These are phyloP conservation scores for Hirsutella thompsonii DNA, from an alignment of 2,329 filamentous ascomycete genomes.

Conservation along the genomic window DNA sequence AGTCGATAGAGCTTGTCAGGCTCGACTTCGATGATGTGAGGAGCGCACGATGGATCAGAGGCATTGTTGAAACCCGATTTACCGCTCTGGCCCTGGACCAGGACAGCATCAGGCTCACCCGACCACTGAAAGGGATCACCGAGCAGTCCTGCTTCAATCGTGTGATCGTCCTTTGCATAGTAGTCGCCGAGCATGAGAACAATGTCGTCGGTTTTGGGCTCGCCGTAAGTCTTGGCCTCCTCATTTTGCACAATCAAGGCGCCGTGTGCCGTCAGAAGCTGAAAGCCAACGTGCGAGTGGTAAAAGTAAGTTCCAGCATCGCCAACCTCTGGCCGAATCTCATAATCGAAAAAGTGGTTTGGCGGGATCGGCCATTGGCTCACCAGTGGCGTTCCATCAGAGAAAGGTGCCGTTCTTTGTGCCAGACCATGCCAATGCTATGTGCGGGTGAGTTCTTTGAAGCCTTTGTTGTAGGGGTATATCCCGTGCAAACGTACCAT, in stretches of 20 bases:
- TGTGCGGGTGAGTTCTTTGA: neutral
- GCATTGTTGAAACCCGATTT: neutral
- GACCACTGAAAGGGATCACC: constrained; percentile 40
- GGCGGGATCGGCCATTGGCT: constrained; percentile 55
- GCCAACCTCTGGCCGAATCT: constrained; percentile 36
- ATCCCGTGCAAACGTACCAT: constrained; percentile 24
- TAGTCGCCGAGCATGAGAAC: constrained; percentile 42
- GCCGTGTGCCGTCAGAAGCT: constrained; percentile 43
- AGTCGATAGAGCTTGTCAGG: constrained; percentile 48
- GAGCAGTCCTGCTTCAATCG: constrained; percentile 35
- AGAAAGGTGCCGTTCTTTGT: constrained; percentile 45
- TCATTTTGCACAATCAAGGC: constrained; percentile 45
- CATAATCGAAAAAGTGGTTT: constrained; percentile 52
- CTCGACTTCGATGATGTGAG: constrained; percentile 42
- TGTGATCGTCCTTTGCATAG: constrained; percentile 37
- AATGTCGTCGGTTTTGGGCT: constrained; percentile 48
- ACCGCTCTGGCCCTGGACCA: constrained; percentile 6
- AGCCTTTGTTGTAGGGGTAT: no score
- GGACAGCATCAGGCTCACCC: constrained; percentile 35
- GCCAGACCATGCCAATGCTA: constrained; percentile 57
- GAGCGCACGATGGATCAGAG: constrained; percentile 9
- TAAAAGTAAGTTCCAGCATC: constrained; percentile 54
- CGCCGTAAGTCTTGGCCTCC: constrained; percentile 30
- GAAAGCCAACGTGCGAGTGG: constrained; percentile 52
- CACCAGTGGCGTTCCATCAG: constrained; percentile 46